A percentile compares a stretch with the other conserved stretches of the same genome.
Evolutionary conservation across 2,329 filamentous ascomycete genomes (phyloP).

Genomic region (Emergomyces orientalis): DNA sequence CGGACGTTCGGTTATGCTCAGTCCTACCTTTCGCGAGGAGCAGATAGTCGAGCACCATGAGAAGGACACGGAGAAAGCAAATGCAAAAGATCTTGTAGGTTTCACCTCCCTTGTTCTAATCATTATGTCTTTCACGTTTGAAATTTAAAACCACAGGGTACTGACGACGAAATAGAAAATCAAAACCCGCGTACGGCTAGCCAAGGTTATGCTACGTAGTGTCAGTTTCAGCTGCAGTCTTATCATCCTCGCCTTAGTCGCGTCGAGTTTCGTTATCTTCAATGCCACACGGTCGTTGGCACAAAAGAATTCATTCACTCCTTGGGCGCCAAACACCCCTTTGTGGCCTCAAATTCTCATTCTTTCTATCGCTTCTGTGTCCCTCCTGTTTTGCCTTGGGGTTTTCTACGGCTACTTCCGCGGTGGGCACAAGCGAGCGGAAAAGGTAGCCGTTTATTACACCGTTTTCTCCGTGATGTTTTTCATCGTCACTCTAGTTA

Average conservation of each 20-base stretch:
- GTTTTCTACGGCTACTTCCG: constrained; percentile 82
- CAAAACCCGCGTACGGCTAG: constrained; percentile 81
- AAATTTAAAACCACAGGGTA: neutral
- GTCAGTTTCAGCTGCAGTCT: constrained; percentile 96
- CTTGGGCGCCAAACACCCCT: constrained; percentile 73
- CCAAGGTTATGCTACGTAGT: constrained; percentile 87
- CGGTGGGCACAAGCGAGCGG: constrained; percentile 77
- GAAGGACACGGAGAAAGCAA: constrained; percentile 69
- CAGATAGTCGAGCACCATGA: constrained; percentile 79
- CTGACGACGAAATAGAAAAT: constrained; percentile 61
- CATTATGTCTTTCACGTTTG: too few species aligned
- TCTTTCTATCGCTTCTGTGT: constrained; percentile 68
- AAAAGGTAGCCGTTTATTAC: constrained; percentile 93
- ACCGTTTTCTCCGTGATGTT: constrained; percentile 86
- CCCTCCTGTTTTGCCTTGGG: constrained; percentile 65
- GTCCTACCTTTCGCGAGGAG: constrained; percentile 86
- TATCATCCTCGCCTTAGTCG: constrained; percentile 85
- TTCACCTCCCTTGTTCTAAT: neutral
- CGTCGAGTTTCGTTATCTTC: constrained; percentile 85
- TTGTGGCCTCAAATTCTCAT: constrained; percentile 86
- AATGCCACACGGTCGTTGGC: constrained; percentile 71
- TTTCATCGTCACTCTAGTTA: constrained; percentile 84
- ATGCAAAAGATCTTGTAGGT: constrained; percentile 78
- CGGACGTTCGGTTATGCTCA: constrained; percentile 66
- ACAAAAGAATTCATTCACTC: constrained; percentile 65